Conservation (phyloP, 768 basidiomycete genomes). For the Tephrocybe sp. region DNA sequence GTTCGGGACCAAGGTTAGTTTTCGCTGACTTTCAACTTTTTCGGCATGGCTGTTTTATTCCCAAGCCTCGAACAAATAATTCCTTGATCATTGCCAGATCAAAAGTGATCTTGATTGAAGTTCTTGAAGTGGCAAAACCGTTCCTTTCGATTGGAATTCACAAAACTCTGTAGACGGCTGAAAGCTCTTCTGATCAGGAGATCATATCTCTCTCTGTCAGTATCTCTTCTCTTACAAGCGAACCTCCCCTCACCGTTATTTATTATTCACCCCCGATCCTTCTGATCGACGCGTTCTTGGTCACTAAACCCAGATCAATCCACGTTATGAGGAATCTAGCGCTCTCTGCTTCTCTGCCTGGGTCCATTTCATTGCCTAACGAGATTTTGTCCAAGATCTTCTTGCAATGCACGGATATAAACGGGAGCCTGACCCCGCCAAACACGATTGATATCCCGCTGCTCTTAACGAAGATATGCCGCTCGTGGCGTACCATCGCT, state of each 20-base stretch:
- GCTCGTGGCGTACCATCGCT: conserved; percentile 38
- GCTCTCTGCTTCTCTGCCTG: conserved; percentile 9
- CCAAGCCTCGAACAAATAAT: background rate
- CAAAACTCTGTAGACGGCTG: conserved; percentile 1
- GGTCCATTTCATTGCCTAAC: conserved; percentile 25
- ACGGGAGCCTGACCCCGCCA: conserved; percentile 27
- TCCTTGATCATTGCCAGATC: background rate
- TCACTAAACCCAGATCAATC: conserved; percentile 1
- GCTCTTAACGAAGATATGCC: conserved; percentile 37
- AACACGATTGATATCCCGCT: conserved; percentile 39
- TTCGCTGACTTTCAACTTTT: background rate
- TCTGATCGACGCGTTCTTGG: conserved; percentile 15
- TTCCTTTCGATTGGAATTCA: conserved; percentile 16
- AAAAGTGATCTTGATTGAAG: conserved; percentile 11
- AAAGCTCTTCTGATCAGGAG: conserved; percentile 14
- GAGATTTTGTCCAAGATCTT: conserved; percentile 43
- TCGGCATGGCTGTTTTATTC: conserved; percentile 5
- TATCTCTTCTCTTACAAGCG: background rate
- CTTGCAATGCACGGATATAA: conserved; percentile 32
- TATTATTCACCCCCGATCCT: conserved; percentile 9
- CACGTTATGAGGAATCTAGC: conserved; percentile 10
- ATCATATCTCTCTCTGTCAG: conserved; percentile 9
- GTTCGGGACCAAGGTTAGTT: too few relatives aligned
- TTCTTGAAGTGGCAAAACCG: conserved; percentile 18
- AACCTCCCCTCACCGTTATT: conserved; percentile 2